Evolutionary conservation across 805 yeast genomes (phyloP), one percentile per base, ranked within the genome.

Genomic region (Candida tallmaniae): DNA sequence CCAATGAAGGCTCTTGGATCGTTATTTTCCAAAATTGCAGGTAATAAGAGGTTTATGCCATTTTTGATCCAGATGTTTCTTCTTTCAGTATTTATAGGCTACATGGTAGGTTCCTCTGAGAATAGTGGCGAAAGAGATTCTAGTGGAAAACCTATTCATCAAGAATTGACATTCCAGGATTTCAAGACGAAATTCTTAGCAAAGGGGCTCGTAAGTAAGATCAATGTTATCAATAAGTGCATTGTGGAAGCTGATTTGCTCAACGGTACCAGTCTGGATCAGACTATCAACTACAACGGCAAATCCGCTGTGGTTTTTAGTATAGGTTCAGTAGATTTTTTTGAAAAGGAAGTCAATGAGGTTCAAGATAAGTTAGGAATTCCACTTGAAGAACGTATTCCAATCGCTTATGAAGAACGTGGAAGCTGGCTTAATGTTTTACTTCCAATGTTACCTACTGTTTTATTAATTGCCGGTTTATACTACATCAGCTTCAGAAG

Each of bases 311-410:
- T 81, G 6, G 70, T 73, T 3, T 89, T 89, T 64, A 82, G 95
- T 10, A 86, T 89, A 49, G 96, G 97, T 4, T 84, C 95, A 0
- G 79, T 87, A 5, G 89, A 84, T 44, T 68, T 76, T 15, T 85
- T 89, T 51, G 97, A 89, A 60, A 85, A 84, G 35, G 88, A 85
- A 48, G 68, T 89, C 68, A 81, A 76, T 39, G 70, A 69, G 28
- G 71, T 81, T 9, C 95, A 88, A 60, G 83, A 82, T 46, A 70
- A 70, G 32, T 68, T 83, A 43, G 73, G 77, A 11, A 79, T 86
- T 36, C 79, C 89, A 0, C 61, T 77, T 18, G 73, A 70, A 9
- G 85, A 81, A 50, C 70, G 95, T 44, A 68, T 88, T 34, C 96
- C 96, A 4, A 81, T 89, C 19, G 60, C 74, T 19, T 89, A 84